Percentiles rank a stretch among this genome's conserved stretches.
These are phyloP conservation scores for Didymosphaeria variabile DNA, from an alignment of 2,329 filamentous ascomycete species.

Conservation along the genomic window DNA sequence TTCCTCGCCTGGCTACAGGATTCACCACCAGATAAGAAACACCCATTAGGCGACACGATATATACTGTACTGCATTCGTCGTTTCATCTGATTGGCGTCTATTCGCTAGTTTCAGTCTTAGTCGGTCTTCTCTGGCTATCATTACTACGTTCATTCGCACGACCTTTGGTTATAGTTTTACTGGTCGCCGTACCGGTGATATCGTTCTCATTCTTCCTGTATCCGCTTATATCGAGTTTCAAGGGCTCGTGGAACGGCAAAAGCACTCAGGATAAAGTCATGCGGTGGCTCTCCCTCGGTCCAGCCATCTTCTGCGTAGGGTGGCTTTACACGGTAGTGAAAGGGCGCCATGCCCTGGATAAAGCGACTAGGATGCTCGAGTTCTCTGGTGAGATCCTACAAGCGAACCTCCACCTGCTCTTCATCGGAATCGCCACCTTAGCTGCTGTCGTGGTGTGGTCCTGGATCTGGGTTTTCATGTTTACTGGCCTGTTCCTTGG, in stretches of 20 bases:
- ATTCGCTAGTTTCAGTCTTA: constrained; percentile 88
- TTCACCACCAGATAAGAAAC: constrained; percentile 71
- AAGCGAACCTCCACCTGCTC: constrained; percentile 83
- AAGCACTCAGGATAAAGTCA: constrained; percentile 83
- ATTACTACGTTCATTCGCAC: constrained; percentile 84
- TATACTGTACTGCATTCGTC: constrained; percentile 89
- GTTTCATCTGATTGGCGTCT: constrained; percentile 87
- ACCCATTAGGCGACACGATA: constrained; percentile 87
- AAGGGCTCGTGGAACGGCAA: constrained; percentile 77
- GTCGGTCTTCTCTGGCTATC: constrained; percentile 93
- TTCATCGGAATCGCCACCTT: constrained; percentile 83
- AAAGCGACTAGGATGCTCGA: constrained; percentile 90
- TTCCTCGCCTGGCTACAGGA: constrained; percentile 92
- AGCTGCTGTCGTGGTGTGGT: constrained; percentile 81
- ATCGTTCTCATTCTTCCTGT: constrained; percentile 87
- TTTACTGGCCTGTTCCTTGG: constrained; percentile 94
- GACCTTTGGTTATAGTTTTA: constrained; percentile 81
- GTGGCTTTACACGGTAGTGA: constrained; percentile 86
- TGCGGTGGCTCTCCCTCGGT: constrained; percentile 86
- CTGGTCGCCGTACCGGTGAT: constrained; percentile 86
- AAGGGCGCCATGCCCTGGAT: constrained; percentile 79
- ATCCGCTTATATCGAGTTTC: constrained; percentile 90
- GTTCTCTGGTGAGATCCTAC: constrained; percentile 87
- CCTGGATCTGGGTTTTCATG: constrained; percentile 96
- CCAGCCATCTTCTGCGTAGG: constrained; percentile 76